Conservation (phyloP, 164 flowering plant genomes). For the Vitis vinifera region DNA sequence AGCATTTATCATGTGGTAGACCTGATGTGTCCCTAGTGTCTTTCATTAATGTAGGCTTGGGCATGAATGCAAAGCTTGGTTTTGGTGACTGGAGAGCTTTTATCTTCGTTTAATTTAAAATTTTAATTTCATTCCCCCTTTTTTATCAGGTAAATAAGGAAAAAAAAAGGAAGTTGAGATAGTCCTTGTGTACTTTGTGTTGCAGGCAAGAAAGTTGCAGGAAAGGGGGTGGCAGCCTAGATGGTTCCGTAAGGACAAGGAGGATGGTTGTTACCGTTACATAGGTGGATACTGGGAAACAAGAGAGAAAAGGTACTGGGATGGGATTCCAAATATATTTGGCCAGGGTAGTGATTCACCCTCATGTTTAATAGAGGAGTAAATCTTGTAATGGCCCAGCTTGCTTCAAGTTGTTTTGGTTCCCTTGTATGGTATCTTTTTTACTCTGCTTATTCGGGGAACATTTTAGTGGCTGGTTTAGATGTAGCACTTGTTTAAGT, state of each 20-base stretch:
- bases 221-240: slow-evolving; percentile 98
- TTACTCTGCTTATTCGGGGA: not conserved
- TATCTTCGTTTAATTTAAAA: not conserved
- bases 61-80: too few species aligned
- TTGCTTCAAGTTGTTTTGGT: not conserved
- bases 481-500: not conserved
- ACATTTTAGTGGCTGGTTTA: not conserved
- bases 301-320: slow-evolving; percentile 74
- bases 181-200: not conserved
- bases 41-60: too few species aligned
- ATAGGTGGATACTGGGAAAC: slow-evolving; percentile 94
- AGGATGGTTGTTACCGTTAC: slow-evolving; percentile 83
- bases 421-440: not conserved
- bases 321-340: slow-evolving; percentile 73
- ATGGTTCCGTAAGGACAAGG: slow-evolving; percentile 81
- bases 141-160: not conserved
- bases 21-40: too few species aligned
- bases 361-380: slow-evolving; percentile 33
- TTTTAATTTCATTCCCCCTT: not conserved
- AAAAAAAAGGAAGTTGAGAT: not conserved
- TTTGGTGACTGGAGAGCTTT: too few species aligned
- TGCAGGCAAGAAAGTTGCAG: slow-evolving; percentile 90
- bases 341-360: slow-evolving; percentile 44
- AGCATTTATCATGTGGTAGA: too few species aligned
- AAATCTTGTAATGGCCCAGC: not conserved